Percentiles rank a stretch among this genome's conserved stretches.
These are phyloP conservation scores for Coprinopsis cinerea DNA, from an alignment of 768 basidiomycete species.

Conservation along the genomic window DNA sequence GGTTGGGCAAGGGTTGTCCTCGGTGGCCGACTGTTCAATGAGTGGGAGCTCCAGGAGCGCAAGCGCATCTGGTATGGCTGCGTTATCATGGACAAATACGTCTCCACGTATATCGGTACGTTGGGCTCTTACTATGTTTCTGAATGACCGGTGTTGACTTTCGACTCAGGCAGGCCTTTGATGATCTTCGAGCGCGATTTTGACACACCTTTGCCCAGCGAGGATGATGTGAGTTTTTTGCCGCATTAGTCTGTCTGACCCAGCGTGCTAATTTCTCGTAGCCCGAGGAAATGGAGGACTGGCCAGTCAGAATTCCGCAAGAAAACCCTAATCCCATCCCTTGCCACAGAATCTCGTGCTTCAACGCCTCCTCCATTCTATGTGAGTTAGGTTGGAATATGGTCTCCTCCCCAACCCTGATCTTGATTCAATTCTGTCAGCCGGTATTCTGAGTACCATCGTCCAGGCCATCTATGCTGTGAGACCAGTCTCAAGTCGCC, in stretches of 20 bases:
- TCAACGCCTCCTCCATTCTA: constrained; percentile 67
- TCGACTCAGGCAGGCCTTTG: constrained; percentile 54
- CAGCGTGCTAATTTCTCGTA: constrained; percentile 18
- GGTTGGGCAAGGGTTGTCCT: constrained; percentile 62
- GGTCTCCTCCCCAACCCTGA: not conserved
- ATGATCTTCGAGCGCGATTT: constrained; percentile 73
- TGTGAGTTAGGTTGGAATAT: constrained; percentile 36
- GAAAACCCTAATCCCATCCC: constrained; percentile 30
- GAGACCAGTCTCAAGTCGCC: constrained; percentile 47
- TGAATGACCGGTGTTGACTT: constrained; percentile 5
- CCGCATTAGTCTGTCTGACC: constrained; percentile 3
- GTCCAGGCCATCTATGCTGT: constrained; percentile 70
- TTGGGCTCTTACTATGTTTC: constrained; percentile 12
- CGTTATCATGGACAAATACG: constrained; percentile 73
- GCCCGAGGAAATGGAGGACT: constrained; percentile 63
- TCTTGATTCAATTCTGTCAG: constrained; percentile 40
- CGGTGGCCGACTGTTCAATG: constrained; percentile 51
- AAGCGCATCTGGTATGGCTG: constrained; percentile 76
- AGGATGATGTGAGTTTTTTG: constrained; percentile 43
- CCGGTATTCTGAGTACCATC: constrained; percentile 61
- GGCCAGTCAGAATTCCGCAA: constrained; percentile 29
- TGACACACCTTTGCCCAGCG: constrained; percentile 61
- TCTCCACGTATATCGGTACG: constrained; percentile 70
- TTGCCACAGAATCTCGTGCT: constrained; percentile 61
- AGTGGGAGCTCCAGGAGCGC: constrained; percentile 61